Evolutionary conservation across 2,329 filamentous ascomycete genomes (phyloP), one percentile per base, ranked within the genome.

Genomic region (Fusarium compactum): DNA sequence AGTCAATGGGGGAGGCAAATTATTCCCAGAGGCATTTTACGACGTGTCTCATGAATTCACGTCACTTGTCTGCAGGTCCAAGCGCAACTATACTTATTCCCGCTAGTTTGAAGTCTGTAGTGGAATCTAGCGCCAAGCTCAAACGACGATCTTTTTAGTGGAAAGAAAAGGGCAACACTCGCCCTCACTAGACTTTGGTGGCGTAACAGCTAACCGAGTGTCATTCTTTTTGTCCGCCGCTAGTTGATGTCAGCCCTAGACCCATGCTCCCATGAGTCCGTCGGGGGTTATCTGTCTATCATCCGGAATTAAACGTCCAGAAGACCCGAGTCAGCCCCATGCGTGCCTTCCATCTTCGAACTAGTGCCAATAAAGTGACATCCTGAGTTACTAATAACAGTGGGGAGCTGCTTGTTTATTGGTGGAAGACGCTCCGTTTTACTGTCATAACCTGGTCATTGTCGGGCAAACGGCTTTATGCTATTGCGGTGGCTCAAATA

Each of bases 41-140:
- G 22, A 27, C 12, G 10, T 20, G 27, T 61, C 40, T 32, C 12
- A 48, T 27, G 15, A 5, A 47, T 48, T 61, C 29, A 32, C 25
- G 18, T 58, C n/a, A 32, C 8, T 24, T 9, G 18, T 32, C 58
- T 32, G 7, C 22, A 8, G 30, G 32, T 41, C 32, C 30, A 25
- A 61, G 43, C 52, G 55, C 15, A n/a, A 30, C 43, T 48, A 48
- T 57, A 15, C 53, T 43, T 51, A 43, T 58, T 58, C 32, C 32
- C 20, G 45, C 27, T 51, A 51, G 55, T 32, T 27, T 22, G 0
- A 14, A 3, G 7, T 9, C 27, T 58, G 25, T n/a, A n/a, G 58
- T 25, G 30, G 8, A 9, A 18, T 60, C 18, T 60, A 12, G 50
- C 22, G 12, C 12, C 7, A 45, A 56, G 14, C 41, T 46, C 5